phyloP scores from a whole-genome alignment of 768 basidiomycete genomes.

The Tricholoma flavovirens region DNA sequence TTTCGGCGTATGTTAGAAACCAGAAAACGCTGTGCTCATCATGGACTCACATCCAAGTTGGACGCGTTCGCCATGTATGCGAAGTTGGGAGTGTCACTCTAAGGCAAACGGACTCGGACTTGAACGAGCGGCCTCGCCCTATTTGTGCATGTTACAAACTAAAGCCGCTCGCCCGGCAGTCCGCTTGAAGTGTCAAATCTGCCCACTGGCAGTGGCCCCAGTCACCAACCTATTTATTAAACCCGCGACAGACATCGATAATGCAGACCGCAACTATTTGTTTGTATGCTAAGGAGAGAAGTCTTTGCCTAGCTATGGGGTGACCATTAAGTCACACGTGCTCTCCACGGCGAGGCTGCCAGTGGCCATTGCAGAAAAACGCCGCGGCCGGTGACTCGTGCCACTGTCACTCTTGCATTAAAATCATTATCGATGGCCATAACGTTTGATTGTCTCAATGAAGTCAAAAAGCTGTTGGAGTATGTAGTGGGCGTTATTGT shows the following conservation, averaged over 20 bases:
- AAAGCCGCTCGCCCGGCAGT: neutral
- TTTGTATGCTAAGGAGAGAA: too few relatives aligned
- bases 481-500: neutral
- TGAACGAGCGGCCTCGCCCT: too few relatives aligned
- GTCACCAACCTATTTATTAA: too few relatives aligned
- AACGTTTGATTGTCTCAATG: neutral
- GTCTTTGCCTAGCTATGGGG: too few relatives aligned
- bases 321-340: neutral
- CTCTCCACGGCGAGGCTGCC: neutral
- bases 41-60: slow-evolving; percentile 41
- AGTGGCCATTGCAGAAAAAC: neutral
- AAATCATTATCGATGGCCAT: slow-evolving; percentile 2
- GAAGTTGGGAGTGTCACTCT: neutral
- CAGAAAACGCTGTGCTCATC: neutral
- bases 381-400: neutral
- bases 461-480: neutral
- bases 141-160: slow-evolving; percentile 8
- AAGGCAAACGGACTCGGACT: too few relatives aligned
- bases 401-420: neutral
- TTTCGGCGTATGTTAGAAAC: neutral
- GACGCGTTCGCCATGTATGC: slow-evolving; percentile 36
- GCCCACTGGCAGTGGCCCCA: too few relatives aligned
- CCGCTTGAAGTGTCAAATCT: too few relatives aligned
- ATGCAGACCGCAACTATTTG: too few relatives aligned
- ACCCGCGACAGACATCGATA: too few relatives aligned